Evolutionary conservation across 2,329 filamentous ascomycete genomes (phyloP), one percentile per base, ranked within the genome.

Genomic region (Colletotrichum spinosum): DNA sequence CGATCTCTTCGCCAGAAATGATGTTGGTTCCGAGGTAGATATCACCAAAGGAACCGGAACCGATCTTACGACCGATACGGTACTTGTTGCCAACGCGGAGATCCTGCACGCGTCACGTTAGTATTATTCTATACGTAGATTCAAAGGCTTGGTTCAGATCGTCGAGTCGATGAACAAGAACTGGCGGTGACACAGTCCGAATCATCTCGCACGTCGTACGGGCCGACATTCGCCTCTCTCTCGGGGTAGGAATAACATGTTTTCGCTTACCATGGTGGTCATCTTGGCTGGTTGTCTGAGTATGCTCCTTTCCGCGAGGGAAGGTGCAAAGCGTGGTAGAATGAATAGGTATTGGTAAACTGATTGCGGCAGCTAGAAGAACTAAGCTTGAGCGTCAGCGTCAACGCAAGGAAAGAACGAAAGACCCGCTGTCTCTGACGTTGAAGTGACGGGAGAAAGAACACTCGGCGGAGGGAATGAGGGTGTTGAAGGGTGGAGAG

Each of bases 21-120:
- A 99, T 98, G 86, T 99, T 98, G 80, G 96, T 99, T 74, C 96
- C 96, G 59, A 98, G 90, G 82, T 98, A 99, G 78, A 99, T 98
- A 75, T 98, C 96, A 84, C 96, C 96, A 79, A 99, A 99, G 76
- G 91, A 94, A 72, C 96, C 96, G 73, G 94, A 97, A 73, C 96
- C 96, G 76, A 99, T 99, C 88, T 99, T 99, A 75, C 96, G 93
- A 79, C 96, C 96, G 81, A 99, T 98, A 75, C 96, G 94, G 89
- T 99, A 99, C 79, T 99, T 98, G 81, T 98, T 98, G 82, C 96
- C 96, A 82, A 99, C 96, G 77, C 96, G 94, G 75, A 99, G 90
- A 89, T 99, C 96, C 95, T 98, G 75, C 6, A 34, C 25, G 25
- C 25, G 39, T 7, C 42, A 53, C 3, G 66, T 75, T 70, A 74